Conservation (phyloP, 179 eudicot species). For the Beta macrorhiza region DNA sequence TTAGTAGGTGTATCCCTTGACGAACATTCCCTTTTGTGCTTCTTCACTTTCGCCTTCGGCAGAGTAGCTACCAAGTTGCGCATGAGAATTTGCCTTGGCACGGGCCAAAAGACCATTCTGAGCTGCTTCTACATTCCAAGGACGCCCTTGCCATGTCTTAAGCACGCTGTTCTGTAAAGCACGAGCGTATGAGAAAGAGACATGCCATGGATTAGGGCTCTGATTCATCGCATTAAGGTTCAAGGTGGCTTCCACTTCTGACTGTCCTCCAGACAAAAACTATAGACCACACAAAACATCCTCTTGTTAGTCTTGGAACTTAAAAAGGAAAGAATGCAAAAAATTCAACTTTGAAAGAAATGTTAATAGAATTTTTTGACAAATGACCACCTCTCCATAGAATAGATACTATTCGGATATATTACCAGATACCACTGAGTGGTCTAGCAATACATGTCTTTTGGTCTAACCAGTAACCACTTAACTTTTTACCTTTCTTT, state of each 20-base stretch:
- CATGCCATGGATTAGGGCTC: conserved; percentile 64
- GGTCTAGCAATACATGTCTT: no score
- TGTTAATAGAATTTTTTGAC: not conserved
- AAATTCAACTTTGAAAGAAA: not conserved
- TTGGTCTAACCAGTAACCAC: no score
- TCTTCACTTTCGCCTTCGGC: conserved; percentile 54
- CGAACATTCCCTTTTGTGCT: conserved; percentile 55
- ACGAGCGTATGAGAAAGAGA: conserved; percentile 61
- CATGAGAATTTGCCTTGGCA: conserved; percentile 58
- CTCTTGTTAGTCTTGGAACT: not conserved
- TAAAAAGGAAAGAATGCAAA: not conserved
- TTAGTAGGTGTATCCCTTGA: conserved; percentile 55
- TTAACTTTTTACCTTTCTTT: no score
- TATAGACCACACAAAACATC: not conserved
- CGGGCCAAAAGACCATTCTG: conserved; percentile 44
- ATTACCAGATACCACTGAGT: no score
- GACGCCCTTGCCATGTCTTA: conserved; percentile 59
- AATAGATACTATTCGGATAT: no score
- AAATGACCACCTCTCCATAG: not conserved
- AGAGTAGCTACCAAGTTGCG: conserved; percentile 61
- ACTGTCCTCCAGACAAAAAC: conserved; percentile 70
- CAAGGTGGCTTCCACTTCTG: conserved; percentile 60
- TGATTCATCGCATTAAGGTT: conserved; percentile 68
- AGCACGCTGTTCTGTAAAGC: conserved; percentile 56
- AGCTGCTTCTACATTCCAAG: conserved; percentile 52